Base-by-base conservation (phyloP, 768 basidiomycete species). In the Candolleomyces efflorescens region DNA sequence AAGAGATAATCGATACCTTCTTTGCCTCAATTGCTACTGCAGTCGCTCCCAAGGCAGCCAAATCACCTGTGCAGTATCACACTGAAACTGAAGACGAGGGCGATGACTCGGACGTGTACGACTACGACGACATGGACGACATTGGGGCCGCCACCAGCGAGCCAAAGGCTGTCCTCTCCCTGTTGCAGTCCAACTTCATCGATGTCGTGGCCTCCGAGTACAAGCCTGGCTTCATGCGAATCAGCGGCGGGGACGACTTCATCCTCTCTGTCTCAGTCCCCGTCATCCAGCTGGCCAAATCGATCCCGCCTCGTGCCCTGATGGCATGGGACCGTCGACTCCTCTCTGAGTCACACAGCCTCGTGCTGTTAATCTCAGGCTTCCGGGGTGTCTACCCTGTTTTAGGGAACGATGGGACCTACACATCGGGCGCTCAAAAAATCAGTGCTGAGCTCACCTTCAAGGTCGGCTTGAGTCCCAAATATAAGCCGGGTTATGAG, bases 321-420 rank as follows among this genome's bases (percentile, higher is more conserved):
- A 81, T 87, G 69, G 87, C 87, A 22, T 90, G 89, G 89, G 89
- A 90, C 63, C 75, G 81, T 13, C 79, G 79, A 9, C 77, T 90
- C 5, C 75, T 89, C 20, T 75, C 82, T 4, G 75, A 78, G 27
- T 71, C 79, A 12, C 81, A 82, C 20, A 75, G 87, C 69, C 73
- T 90, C 48, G 82, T 82, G 5, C 77, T 90, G n/a, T 76, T 89
- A 24, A 81, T 89, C 15, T 81, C 81, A 17, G 82, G 85, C 6
- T 73, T 82, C 56, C 69, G 72, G 20, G 76, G 79, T 2, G 63
- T 75, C 48, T 84, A 86, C 69, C 86, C 85, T n/a, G 69, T 80
- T 44, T 58, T 86, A 43, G 64, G 71, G 50, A 60, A 67, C 3
- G 77, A 79, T 53, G 84, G 79, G 12, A 69, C 67, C 1, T 76